Base-by-base conservation (phyloP, 176 grass and related monocot species). In the Cenchrus purpureus region DNA sequence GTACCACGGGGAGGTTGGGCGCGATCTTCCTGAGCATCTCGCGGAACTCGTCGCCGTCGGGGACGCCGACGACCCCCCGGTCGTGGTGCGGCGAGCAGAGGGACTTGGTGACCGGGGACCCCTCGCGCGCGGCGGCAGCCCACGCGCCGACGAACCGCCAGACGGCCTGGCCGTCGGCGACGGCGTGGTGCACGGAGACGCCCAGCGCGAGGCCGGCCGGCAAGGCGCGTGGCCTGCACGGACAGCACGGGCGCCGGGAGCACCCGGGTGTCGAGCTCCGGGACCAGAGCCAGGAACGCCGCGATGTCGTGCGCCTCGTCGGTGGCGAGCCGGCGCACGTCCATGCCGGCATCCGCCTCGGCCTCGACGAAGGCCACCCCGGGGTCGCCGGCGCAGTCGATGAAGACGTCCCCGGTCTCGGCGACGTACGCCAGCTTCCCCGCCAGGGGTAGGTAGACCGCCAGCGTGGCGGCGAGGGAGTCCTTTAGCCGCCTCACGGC, bases 61-160 rank as follows among this genome's bases (percentile, higher is more conserved):
- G 87, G 19, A 81, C 2, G 7, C 1, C 4, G 13, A 90, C 19
- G 54, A 9, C 88, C 0, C 66, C 67, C 0, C 91, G 81, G 65
- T 70, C 32, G 57, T 62, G 80, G n/a, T 83, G 73, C 3, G 87
- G 87, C n/a, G 59, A 40, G 37, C 37, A 40, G 37, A 40, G 37
- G 34, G 34, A 1, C 44, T 50, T 10, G 48, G 10, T 50, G 7
- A 50, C 10, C 10, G 48, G 48, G 48, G 48, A 40, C 0, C 73
- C 82, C 2, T 40, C 78, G 12, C 82, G 37, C 37, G 37, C 50
- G 8, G 73, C 70, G 22, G 82, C 73, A 2, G 76, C 71, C 88
- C 92, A 93, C 1, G 88, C 67, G 3, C 57, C 79, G 9, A 77
- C 29, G 88, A 93, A 93, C 68, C 20, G 17, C 78, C 77, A 83